These are phyloP conservation scores for Phaeosphaeriaceae sp. DNA, from an alignment of 2,329 filamentous ascomycete genomes.

Conservation along the genomic window DNA sequence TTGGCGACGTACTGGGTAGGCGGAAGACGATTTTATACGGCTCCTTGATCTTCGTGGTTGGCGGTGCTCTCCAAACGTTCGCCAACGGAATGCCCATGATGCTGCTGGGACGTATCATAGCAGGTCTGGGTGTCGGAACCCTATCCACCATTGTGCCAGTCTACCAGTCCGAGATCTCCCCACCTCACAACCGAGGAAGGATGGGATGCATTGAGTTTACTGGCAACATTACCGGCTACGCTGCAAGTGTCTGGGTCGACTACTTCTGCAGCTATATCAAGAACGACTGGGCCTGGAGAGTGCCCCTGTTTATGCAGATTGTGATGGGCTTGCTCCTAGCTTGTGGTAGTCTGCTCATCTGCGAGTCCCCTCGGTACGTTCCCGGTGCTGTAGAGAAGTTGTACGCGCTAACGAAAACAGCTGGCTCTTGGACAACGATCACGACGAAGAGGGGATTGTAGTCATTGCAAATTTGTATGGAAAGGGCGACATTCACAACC, in stretches of 20 bases:
- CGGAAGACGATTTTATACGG: constrained; percentile 92
- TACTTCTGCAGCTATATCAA: constrained; percentile 95
- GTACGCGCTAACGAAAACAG: constrained; percentile 55
- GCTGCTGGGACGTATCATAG: constrained; percentile 61
- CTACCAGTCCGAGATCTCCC: constrained; percentile 70
- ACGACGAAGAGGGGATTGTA: constrained; percentile 97
- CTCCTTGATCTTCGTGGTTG: constrained; percentile 83
- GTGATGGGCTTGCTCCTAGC: constrained; percentile 89
- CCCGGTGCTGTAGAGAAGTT: not conserved
- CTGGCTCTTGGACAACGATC: constrained; percentile 96
- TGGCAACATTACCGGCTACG: constrained; percentile 94
- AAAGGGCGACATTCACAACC: constrained; percentile 91
- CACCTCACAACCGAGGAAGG: constrained; percentile 93
- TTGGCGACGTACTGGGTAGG: constrained; percentile 91
- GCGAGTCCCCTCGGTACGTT: constrained; percentile 87
- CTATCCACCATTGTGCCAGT: constrained; percentile 61
- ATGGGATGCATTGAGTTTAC: constrained; percentile 98
- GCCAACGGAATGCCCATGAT: constrained; percentile 89
- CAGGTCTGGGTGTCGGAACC: constrained; percentile 59
- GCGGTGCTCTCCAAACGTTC: constrained; percentile 84
- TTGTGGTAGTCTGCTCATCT: constrained; percentile 87
- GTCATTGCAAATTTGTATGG: constrained; percentile 98
- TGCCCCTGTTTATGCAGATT: constrained; percentile 91
- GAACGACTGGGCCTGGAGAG: constrained; percentile 84
- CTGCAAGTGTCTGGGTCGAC: constrained; percentile 97